phyloP scores from a whole-genome alignment of 2,329 filamentous ascomycete species.

The Bipolaris victoriae region DNA sequence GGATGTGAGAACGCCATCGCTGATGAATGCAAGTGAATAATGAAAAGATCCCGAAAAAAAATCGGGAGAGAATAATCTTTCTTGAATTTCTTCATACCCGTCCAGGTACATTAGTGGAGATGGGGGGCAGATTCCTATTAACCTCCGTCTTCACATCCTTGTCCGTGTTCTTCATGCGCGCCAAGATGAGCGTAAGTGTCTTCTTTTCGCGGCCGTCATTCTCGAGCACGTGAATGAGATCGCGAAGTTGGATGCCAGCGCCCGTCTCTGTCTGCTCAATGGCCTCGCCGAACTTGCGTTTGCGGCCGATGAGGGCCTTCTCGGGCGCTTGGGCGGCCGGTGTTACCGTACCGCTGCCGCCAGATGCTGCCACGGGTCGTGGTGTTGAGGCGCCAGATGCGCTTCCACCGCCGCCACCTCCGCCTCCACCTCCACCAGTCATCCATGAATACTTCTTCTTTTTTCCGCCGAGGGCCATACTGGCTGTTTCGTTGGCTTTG shows the following conservation, averaged over 20 bases:
- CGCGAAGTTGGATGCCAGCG: constrained; percentile 80
- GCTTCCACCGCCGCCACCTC: constrained; percentile 45
- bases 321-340: constrained; percentile 32
- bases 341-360: constrained; percentile 35
- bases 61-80: not conserved
- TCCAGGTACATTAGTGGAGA: constrained; percentile 5
- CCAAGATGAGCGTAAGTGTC: constrained; percentile 50
- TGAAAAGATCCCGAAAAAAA: not conserved
- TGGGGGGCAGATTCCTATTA: constrained; percentile 13
- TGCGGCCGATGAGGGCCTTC: constrained; percentile 61
- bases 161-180: constrained; percentile 40
- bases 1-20: constrained; percentile 27
- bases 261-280: constrained; percentile 80
- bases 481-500: constrained; percentile 85
- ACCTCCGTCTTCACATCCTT: constrained; percentile 30
- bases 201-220: constrained; percentile 72
- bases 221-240: constrained; percentile 81
- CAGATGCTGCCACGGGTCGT: constrained; percentile 32
- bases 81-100: constrained; percentile 1
- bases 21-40: constrained; percentile 20
- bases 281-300: constrained; percentile 72
- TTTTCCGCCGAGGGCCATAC: constrained; percentile 73
- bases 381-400: constrained; percentile 44
- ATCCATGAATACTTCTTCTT: constrained; percentile 79
- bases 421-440: constrained; percentile 57